Percentiles rank a stretch among this genome's conserved stretches.
Evolutionary conservation across 495 filamentous ascomycete genomes (phyloP).

Genomic region (Beverwykella pulmonaria): DNA sequence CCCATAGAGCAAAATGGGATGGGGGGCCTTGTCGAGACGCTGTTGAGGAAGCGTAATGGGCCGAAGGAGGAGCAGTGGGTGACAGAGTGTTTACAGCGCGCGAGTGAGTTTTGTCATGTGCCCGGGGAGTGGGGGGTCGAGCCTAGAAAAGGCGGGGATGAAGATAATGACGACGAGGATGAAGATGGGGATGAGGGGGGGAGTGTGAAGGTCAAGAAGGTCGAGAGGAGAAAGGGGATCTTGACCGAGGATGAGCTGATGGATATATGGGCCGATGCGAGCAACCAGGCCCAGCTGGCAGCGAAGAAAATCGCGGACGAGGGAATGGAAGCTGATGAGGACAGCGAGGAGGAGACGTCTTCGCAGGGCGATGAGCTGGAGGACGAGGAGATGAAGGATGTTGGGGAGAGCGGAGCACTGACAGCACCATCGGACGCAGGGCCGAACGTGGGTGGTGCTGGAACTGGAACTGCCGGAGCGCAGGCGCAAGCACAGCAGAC

Average conservation of each 20-base stretch:
- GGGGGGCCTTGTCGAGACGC: not conserved
- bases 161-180: conserved; percentile 33
- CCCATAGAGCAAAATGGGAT: not conserved
- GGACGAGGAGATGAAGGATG: not conserved
- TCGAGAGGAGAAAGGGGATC: conserved; percentile 4
- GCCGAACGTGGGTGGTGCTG: not conserved
- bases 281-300: not conserved
- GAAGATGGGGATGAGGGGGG: conserved; percentile 24
- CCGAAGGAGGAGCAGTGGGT: conserved; percentile 74
- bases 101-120: conserved; percentile 25
- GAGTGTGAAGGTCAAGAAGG: not conserved
- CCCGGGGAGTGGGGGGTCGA: conserved; percentile 17
- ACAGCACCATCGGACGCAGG: too few species aligned
- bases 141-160: conserved; percentile 7
- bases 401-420: too few species aligned
- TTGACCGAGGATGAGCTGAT: conserved; percentile 1
- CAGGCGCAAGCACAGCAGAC: not conserved
- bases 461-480: not conserved
- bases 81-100: conserved; percentile 56
- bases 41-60: conserved; percentile 71
- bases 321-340: conserved; percentile 16
- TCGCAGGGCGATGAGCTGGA: not conserved
- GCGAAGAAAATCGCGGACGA: conserved; percentile 1
- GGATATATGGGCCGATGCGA: not conserved
- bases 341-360: not conserved